phyloP scores from a whole-genome alignment of 1,284 basidiomycete species.

The Volvariella surrecta region DNA sequence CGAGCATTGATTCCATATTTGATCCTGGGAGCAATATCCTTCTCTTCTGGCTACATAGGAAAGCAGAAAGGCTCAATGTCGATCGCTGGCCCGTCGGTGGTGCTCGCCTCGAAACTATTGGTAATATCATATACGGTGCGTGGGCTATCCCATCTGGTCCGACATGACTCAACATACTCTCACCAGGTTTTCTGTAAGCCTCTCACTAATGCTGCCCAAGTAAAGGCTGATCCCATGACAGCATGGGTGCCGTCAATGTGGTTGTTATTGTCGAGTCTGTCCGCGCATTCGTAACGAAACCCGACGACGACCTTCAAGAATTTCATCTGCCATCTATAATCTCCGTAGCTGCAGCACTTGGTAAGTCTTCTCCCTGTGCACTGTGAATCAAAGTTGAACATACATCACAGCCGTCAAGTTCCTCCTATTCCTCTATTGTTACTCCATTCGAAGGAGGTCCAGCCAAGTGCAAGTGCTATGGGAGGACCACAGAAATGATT shows the following conservation, averaged over 20 bases:
- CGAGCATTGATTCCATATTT: slow-evolving; percentile 84
- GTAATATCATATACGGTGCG: slow-evolving; percentile 83
- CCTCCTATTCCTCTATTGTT: slow-evolving; percentile 82
- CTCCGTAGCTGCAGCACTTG: slow-evolving; percentile 76
- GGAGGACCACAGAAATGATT: slow-evolving; percentile 92
- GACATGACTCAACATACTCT: slow-evolving; percentile 7
- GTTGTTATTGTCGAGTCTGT: slow-evolving; percentile 83
- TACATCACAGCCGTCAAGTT: slow-evolving; percentile 66
- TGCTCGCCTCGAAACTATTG: slow-evolving; percentile 84
- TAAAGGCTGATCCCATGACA: slow-evolving; percentile 21
- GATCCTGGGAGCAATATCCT: slow-evolving; percentile 89
- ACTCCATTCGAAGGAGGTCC: slow-evolving; percentile 66
- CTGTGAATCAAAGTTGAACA: slow-evolving; percentile 3
- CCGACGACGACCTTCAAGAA: slow-evolving; percentile 44
- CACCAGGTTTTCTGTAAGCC: slow-evolving; percentile 61
- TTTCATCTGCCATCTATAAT: slow-evolving; percentile 81
- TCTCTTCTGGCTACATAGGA: slow-evolving; percentile 75
- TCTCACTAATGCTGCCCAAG: slow-evolving; percentile 10
- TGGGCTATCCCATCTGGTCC: slow-evolving; percentile 10
- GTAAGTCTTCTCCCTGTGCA: slow-evolving; percentile 27
- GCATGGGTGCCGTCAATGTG: slow-evolving; percentile 82
- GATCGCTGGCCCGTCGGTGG: slow-evolving; percentile 93
- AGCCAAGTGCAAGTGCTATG: slow-evolving; percentile 91
- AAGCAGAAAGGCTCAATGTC: slow-evolving; percentile 62
- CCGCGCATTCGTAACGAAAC: slow-evolving; percentile 54